Evolutionary conservation across 116 monocot genomes (phyloP).

Genomic region (Dioscorea cayenensis): DNA sequence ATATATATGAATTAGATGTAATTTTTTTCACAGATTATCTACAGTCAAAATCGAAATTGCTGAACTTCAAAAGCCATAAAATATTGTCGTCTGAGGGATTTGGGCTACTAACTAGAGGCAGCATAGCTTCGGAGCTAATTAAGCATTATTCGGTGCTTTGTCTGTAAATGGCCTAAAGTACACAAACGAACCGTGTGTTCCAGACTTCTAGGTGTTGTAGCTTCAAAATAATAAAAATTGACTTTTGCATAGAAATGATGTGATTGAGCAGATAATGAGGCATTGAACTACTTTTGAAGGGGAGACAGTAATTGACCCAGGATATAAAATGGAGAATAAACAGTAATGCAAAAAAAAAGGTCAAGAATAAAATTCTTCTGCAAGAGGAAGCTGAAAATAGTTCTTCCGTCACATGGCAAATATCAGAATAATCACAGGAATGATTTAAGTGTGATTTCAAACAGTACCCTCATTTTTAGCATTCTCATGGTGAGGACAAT

Average conservation of each 20-base stretch:
- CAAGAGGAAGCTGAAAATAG: background rate
- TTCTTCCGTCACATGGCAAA: background rate
- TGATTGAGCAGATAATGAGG: background rate
- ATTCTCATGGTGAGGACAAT: constrained; percentile 37
- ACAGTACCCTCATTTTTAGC: constrained; percentile 25
- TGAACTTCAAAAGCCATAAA: too few relatives aligned
- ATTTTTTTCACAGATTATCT: too few relatives aligned
- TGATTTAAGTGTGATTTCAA: background rate
- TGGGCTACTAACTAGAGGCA: background rate
- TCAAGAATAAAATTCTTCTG: background rate
- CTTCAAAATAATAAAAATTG: background rate
- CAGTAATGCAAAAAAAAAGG: too few relatives aligned
- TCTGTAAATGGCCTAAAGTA: too few relatives aligned
- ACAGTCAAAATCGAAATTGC: too few relatives aligned
- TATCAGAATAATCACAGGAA: background rate
- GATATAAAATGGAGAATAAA: too few relatives aligned
- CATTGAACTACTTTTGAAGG: too few relatives aligned
- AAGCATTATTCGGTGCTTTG: too few relatives aligned
- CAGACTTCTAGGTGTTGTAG: background rate
- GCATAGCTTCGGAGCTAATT: background rate
- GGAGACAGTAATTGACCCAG: too few relatives aligned
- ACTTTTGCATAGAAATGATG: too few relatives aligned
- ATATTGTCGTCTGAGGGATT: too few relatives aligned
- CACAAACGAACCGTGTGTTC: background rate
- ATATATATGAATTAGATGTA: too few relatives aligned